A percentile compares a stretch with the other conserved stretches of the same genome.
These are phyloP conservation scores for Ceratocystis papillata DNA, from an alignment of 2,329 filamentous ascomycete species.

Conservation along the genomic window DNA sequence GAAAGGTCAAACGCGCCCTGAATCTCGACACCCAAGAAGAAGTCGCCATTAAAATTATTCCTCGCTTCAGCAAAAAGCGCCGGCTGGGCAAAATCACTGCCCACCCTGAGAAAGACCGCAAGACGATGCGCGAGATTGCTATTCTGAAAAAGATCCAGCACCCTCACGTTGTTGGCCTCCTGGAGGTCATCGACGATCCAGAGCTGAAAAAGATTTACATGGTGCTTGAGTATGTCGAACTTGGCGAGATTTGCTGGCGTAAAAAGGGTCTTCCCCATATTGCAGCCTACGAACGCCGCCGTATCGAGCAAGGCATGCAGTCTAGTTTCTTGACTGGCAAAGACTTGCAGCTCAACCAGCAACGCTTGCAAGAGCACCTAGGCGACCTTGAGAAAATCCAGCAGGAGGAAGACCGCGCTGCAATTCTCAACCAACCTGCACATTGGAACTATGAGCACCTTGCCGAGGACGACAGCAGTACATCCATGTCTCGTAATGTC, in stretches of 20 bases:
- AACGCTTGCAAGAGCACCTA: constrained; percentile 49
- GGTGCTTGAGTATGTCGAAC: constrained; percentile 86
- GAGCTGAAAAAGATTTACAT: constrained; percentile 97
- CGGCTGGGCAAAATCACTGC: constrained; percentile 74
- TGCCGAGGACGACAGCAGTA: constrained; percentile 40
- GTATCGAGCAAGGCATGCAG: constrained; percentile 61
- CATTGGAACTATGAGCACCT: constrained; percentile 82
- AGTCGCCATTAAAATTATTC: constrained; percentile 97
- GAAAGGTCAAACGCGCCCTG: constrained; percentile 90
- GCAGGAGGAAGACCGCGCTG: constrained; percentile 40
- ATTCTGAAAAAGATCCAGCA: constrained; percentile 97
- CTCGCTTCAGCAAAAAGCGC: constrained; percentile 84
- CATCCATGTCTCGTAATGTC: constrained; percentile 36
- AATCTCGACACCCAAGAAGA: constrained; percentile 64
- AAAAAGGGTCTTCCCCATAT: constrained; percentile 78
- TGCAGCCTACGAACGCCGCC: constrained; percentile 67
- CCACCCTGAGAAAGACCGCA: constrained; percentile 48
- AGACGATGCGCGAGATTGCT: constrained; percentile 90
- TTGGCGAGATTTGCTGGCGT: constrained; percentile 89
- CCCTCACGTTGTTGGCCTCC: constrained; percentile 86
- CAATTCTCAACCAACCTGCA: constrained; percentile 40
- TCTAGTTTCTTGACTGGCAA: constrained; percentile 9
- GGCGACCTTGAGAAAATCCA: constrained; percentile 48
- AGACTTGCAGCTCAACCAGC: constrained; percentile 51
- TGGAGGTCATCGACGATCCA: constrained; percentile 96